These are phyloP conservation scores for Sclerotinia sclerotiorum DNA, from an alignment of 2,329 filamentous ascomycete species.

Conservation along the genomic window DNA sequence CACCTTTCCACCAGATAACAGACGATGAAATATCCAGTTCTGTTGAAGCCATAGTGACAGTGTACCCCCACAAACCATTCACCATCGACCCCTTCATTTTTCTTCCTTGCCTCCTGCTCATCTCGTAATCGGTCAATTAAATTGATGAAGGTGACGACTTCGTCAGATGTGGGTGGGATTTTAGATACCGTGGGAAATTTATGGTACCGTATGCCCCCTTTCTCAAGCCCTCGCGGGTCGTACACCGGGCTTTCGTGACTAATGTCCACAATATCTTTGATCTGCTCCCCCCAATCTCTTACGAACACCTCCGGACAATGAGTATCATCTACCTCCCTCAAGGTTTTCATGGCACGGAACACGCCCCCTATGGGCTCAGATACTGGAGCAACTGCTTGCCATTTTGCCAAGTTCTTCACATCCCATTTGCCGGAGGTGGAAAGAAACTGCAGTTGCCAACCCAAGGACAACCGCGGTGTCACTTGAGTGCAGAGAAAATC, in stretches of 20 bases:
- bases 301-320: conserved; percentile 77
- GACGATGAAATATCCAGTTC: conserved; percentile 87
- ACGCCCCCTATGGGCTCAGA: conserved; percentile 74
- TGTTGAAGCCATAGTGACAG: conserved; percentile 91
- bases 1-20: conserved; percentile 86
- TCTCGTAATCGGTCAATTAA: conserved; percentile 60
- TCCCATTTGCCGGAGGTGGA: conserved; percentile 95
- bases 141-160: conserved; percentile 55
- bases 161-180: conserved; percentile 64
- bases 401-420: conserved; percentile 92
- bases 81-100: conserved; percentile 45
- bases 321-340: conserved; percentile 81
- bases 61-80: conserved; percentile 72
- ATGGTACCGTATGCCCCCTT: conserved; percentile 68
- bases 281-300: conserved; percentile 61
- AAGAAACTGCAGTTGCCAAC: conserved; percentile 89
- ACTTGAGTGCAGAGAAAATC: conserved; percentile 76
- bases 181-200: conserved; percentile 94
- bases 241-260: conserved; percentile 90
- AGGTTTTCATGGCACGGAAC: conserved; percentile 89
- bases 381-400: conserved; percentile 76
- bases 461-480: conserved; percentile 74
- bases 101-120: conserved; percentile 51
- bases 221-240: conserved; percentile 69
- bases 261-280: conserved; percentile 84